A percentile compares a stretch with the other conserved stretches of the same genome.
Conservation (phyloP, 345 rosid species). For the Populus pruinosa region DNA sequence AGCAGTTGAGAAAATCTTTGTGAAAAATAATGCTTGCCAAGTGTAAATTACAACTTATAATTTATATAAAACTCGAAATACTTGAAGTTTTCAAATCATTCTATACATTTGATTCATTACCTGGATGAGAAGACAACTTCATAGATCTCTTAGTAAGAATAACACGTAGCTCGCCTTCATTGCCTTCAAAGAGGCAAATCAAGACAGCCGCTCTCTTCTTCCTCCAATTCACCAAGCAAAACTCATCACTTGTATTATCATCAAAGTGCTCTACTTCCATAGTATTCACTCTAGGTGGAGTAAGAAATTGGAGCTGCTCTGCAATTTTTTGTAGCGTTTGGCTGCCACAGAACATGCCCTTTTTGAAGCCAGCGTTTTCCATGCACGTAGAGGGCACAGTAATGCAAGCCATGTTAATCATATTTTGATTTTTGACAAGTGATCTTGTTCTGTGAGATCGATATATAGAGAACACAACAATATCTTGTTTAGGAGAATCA, state of each 20-base stretch:
- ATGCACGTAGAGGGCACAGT: not conserved
- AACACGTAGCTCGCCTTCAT: conserved; percentile 34
- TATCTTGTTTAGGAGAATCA: no score
- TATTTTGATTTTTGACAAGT: not conserved
- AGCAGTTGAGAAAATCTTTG: no score
- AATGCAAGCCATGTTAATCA: not conserved
- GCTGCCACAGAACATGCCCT: not conserved
- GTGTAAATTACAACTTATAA: no score
- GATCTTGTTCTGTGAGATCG: no score
- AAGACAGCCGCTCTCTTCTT: conserved; percentile 38
- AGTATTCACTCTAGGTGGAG: not conserved
- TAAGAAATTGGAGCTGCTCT: conserved; percentile 16
- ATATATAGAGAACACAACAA: no score
- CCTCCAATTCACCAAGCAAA: conserved; percentile 11
- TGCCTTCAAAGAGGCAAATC: conserved; percentile 40
- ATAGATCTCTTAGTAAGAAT: conserved; percentile 44
- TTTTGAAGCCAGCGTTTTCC: not conserved
- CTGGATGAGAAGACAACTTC: conserved; percentile 39
- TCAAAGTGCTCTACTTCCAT: not conserved
- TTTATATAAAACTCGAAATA: no score
- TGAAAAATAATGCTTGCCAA: no score
- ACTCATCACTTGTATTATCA: not conserved
- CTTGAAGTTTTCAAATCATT: not conserved
- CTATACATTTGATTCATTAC: not conserved
- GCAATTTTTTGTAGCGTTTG: conserved; percentile 22